phyloP scores from a whole-genome alignment of 2,329 filamentous ascomycete species.

The Sporothrix protearum region DNA sequence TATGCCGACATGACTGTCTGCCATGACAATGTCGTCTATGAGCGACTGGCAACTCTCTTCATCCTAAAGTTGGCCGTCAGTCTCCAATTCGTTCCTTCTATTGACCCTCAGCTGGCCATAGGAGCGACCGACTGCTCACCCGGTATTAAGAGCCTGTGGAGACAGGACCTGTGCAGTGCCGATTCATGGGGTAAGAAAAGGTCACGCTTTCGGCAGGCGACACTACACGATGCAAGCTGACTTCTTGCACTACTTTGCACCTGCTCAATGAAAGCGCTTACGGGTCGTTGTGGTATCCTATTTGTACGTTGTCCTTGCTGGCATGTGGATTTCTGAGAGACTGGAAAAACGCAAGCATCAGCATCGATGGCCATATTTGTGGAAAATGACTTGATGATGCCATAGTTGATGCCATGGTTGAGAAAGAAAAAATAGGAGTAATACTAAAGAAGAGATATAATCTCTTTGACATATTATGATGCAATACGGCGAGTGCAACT shows the following conservation, averaged over 20 bases:
- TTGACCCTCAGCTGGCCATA: background rate
- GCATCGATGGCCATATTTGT: background rate
- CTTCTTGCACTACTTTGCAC: background rate
- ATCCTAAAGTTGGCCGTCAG: background rate
- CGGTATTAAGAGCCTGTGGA: background rate
- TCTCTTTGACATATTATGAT: background rate
- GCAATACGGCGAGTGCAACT: too few species aligned
- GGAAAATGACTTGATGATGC: background rate
- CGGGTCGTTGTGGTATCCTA: background rate
- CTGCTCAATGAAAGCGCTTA: background rate
- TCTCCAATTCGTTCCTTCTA: background rate
- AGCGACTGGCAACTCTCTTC: background rate
- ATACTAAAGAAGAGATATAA: too few species aligned
- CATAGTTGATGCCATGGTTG: background rate
- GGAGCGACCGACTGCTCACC: background rate
- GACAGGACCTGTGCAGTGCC: background rate
- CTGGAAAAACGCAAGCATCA: background rate
- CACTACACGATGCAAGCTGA: background rate
- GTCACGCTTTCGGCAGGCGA: background rate
- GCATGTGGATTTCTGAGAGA: background rate
- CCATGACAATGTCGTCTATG: background rate
- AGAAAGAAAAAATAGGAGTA: too few species aligned
- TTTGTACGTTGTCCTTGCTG: background rate
- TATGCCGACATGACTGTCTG: background rate
- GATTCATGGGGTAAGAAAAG: background rate